Base-by-base conservation (phyloP, 805 yeast species). In the Clavispora vitiphila region DNA sequence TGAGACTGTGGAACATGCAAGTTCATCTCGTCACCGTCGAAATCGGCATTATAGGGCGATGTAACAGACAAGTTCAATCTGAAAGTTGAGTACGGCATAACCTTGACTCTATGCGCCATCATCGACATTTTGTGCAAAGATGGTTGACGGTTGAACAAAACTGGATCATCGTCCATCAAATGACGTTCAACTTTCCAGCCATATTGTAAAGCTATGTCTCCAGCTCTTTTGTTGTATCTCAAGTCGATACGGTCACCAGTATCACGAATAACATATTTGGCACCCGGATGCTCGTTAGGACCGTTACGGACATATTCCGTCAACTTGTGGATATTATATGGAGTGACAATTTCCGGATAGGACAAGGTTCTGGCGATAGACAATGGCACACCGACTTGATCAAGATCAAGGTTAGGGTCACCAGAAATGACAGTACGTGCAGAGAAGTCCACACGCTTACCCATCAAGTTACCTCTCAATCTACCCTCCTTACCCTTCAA, bases 1-100 rank as follows among this genome's bases (percentile, higher is more conserved):
- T 90, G 96, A 8, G 96, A 86, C 64, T 93, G 99, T 3, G 99
- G 99, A 53, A 91, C 99, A 60, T 93, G 99, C 71, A 93, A 83
- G 69, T 93, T 93, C 99, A 93, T 93, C 71, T 93, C 99, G 68
- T 93, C 99, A 76, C 99, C 99, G 72, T 93, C 99, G 74, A 93
- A 93, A 83, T 93, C 99, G 35, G 99, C 99, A 70, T 93, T 93
- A 67, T 93, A 93, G n/a, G 99, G 99, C 15, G 98, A 88, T 0
- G 99, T 93, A 35, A 93, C 99, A 20, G 98, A 93, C 62, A 93
- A 73, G 61, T 93, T 93, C 71, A 93, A 75, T 71, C 99, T 80
- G 75, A 93, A 93, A 0, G 99, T 93, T 6, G 98, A 90, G 62
- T 89, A 93, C 10, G 99, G 99, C 96, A 93, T 89, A 36, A 93